These are phyloP conservation scores for Cenchrus purpureus DNA, from an alignment of 176 grass and related monocot species.

Conservation along the genomic window DNA sequence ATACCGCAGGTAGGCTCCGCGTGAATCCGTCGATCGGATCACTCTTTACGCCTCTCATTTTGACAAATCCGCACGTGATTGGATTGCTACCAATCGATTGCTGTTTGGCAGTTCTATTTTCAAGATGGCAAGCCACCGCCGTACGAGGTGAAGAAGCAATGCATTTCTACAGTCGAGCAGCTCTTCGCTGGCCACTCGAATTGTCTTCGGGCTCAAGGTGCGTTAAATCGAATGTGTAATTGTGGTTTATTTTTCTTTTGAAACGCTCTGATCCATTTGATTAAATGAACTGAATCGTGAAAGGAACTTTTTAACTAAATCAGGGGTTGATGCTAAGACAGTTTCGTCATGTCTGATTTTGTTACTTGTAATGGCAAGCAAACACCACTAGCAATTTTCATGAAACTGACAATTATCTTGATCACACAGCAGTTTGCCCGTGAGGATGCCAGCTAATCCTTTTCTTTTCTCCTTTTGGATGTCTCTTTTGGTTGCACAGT, in stretches of 20 bases:
- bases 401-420: conserved; percentile 7
- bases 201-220: conserved; percentile 77
- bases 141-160: conserved; percentile 66
- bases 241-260: background rate
- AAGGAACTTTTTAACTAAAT: background rate
- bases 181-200: conserved; percentile 68
- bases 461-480: background rate
- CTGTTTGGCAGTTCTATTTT: conserved; percentile 77
- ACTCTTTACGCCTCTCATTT: background rate
- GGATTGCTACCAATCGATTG: background rate
- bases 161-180: conserved; percentile 61
- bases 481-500: conserved; percentile 12
- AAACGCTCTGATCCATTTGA: background rate
- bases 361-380: background rate
- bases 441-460: conserved; percentile 15
- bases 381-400: background rate
- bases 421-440: conserved; percentile 21
- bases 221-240: background rate
- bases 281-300: background rate
- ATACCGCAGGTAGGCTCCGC: conserved; percentile 75
- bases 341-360: conserved; percentile 22
- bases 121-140: conserved; percentile 68
- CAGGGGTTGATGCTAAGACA: background rate
- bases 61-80: background rate
- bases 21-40: conserved; percentile 10